These are phyloP conservation scores for Trichoderma guizhouense DNA, from an alignment of 2,329 filamentous ascomycete genomes.

Conservation along the genomic window DNA sequence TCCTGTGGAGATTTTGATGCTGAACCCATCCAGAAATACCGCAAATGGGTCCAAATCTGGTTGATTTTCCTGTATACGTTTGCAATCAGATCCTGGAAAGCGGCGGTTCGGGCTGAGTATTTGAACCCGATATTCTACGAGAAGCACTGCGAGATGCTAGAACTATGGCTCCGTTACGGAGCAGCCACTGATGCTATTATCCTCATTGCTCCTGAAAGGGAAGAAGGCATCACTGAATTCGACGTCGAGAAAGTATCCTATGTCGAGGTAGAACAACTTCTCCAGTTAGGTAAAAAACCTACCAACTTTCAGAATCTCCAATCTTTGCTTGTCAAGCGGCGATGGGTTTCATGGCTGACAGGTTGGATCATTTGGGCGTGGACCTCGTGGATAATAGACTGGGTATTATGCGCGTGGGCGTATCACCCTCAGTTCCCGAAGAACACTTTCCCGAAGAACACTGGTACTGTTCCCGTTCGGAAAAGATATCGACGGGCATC, in stretches of 20 bases:
- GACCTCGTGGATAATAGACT: too few relatives aligned
- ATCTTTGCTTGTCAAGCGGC: not conserved
- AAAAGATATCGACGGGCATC: not conserved
- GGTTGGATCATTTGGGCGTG: not conserved
- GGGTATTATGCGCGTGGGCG: too few relatives aligned
- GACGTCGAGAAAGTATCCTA: not conserved
- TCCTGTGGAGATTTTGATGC: not conserved
- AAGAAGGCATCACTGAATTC: too few relatives aligned
- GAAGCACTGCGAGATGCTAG: not conserved
- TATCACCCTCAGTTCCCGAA: not conserved
- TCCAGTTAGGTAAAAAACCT: not conserved
- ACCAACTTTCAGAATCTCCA: not conserved
- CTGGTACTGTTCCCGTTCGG: not conserved
- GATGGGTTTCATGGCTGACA: not conserved
- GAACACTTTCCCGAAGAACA: not conserved
- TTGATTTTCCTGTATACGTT: not conserved
- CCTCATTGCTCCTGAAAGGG: not conserved
- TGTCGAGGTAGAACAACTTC: not conserved
- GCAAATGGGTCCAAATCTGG: not conserved
- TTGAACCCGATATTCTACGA: too few relatives aligned
- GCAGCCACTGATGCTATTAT: not conserved
- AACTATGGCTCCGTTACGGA: not conserved
- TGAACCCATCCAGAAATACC: rapidly evolving
- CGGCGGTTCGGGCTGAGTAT: too few relatives aligned
- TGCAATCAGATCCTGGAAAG: too few relatives aligned